Conservation (phyloP, 805 yeast genomes). For the Komagataella pseudopastoris region DNA sequence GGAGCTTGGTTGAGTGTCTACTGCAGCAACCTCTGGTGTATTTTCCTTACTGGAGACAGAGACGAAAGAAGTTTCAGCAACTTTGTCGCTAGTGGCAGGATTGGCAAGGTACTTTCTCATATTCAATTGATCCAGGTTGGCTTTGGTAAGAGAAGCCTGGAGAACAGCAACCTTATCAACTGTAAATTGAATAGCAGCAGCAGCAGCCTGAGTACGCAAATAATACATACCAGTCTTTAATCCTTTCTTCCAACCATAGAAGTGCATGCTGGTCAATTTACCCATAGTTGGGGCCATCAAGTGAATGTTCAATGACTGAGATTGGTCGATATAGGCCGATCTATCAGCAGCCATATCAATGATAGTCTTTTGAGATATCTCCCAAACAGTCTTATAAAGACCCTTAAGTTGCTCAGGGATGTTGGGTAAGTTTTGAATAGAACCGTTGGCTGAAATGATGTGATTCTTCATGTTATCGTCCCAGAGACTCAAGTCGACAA, state of each 20-base stretch:
- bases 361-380: constrained; percentile 41
- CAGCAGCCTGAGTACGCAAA: constrained; percentile 94
- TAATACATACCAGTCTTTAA: constrained; percentile 99
- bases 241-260: constrained; percentile 98
- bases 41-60: constrained; percentile 24
- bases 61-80: constrained; percentile 12
- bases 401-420: constrained; percentile 41
- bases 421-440: constrained; percentile 39
- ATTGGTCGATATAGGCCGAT: constrained; percentile 77
- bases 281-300: constrained; percentile 94
- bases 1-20: constrained; percentile 20
- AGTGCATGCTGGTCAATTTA: constrained; percentile 94
- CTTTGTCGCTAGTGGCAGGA: constrained; percentile 10
- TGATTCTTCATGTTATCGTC: constrained; percentile 41
- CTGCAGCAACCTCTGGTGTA: constrained; percentile 26
- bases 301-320: constrained; percentile 88
- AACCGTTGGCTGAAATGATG: constrained; percentile 43
- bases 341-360: constrained; percentile 63
- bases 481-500: constrained; percentile 47
- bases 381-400: constrained; percentile 50
- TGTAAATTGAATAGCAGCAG: constrained; percentile 93
- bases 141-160: constrained; percentile 14
- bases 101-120: constrained; percentile 19
- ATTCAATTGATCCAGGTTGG: constrained; percentile 15
- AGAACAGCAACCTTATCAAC: constrained; percentile 38